Conservation (phyloP, 768 basidiomycete species). For the Gymnopilus dilepis region DNA sequence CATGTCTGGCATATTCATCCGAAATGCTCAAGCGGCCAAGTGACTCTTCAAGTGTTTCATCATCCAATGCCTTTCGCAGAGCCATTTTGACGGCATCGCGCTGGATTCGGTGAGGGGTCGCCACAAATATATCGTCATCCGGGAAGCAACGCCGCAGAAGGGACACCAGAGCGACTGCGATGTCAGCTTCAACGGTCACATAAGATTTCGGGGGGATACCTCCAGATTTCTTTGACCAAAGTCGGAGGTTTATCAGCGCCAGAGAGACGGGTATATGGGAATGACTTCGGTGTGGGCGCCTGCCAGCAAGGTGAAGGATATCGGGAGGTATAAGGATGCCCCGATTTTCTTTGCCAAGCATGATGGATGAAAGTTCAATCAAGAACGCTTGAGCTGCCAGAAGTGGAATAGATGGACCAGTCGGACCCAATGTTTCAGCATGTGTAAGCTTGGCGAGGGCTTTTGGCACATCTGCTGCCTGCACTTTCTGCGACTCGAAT, state of each 20-base stretch:
- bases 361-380: constrained; percentile 46
- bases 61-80: constrained; percentile 27
- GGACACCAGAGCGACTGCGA: constrained; percentile 48
- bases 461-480: constrained; percentile 43
- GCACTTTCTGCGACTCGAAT: constrained; percentile 54
- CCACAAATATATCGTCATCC: constrained; percentile 53
- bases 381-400: constrained; percentile 42
- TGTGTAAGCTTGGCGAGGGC: constrained; percentile 36
- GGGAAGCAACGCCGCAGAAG: constrained; percentile 44
- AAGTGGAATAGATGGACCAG: constrained; percentile 29
- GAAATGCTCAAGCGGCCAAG: constrained; percentile 23
- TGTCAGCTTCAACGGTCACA: constrained; percentile 51
- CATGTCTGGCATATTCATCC: constrained; percentile 14
- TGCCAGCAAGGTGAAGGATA: constrained; percentile 17
- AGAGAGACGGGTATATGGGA: constrained; percentile 48
- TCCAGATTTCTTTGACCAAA: constrained; percentile 34
- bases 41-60: constrained; percentile 18
- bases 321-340: constrained; percentile 32
- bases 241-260: constrained; percentile 45
- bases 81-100: constrained; percentile 53
- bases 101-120: constrained; percentile 56
- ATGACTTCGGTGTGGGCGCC: constrained; percentile 14
- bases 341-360: constrained; percentile 42
- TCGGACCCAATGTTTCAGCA: constrained; percentile 17
- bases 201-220: constrained; percentile 51